Evolutionary conservation across 2,329 filamentous ascomycete species (phyloP).

Genomic region (Neoarthrinium moseri): DNA sequence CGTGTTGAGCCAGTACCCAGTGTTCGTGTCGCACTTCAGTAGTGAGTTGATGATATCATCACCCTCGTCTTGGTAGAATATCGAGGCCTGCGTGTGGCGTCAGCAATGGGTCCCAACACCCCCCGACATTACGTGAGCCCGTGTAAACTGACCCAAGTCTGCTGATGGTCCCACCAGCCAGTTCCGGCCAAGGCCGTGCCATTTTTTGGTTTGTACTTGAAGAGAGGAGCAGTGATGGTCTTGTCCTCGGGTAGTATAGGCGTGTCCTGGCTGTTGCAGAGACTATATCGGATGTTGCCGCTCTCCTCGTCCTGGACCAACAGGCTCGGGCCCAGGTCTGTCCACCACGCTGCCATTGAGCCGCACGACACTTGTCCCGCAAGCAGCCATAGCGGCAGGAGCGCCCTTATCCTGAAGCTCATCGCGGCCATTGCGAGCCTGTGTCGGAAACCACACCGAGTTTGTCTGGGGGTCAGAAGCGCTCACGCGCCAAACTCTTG

Average conservation of each 20-base stretch:
- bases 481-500: no score
- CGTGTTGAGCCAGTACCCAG: slow-evolving; percentile 28
- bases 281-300: slow-evolving; percentile 32
- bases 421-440: no score
- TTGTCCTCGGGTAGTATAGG: slow-evolving; percentile 33
- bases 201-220: slow-evolving; percentile 25
- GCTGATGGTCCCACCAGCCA: slow-evolving; percentile 30
- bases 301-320: slow-evolving; percentile 35
- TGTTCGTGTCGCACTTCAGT: slow-evolving; percentile 31
- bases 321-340: slow-evolving; percentile 30
- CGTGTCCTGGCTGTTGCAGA: slow-evolving; percentile 27
- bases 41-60: slow-evolving; percentile 30
- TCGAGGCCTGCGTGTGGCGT: slow-evolving; percentile 29
- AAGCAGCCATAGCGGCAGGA: slow-evolving; percentile 18
- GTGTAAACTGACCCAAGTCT: slow-evolving; percentile 25
- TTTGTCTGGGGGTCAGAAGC: no score
- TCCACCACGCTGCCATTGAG: slow-evolving; percentile 35
- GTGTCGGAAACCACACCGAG: no score
- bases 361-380: slow-evolving; percentile 20
- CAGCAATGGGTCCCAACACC: slow-evolving; percentile 8
- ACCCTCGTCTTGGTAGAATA: slow-evolving; percentile 31
- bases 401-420: background rate
- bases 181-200: slow-evolving; percentile 32
- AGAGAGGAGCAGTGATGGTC: slow-evolving; percentile 23
- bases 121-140: background rate